Base-by-base conservation (phyloP, 345 rosid genomes). In the Cardamine occulta region DNA sequence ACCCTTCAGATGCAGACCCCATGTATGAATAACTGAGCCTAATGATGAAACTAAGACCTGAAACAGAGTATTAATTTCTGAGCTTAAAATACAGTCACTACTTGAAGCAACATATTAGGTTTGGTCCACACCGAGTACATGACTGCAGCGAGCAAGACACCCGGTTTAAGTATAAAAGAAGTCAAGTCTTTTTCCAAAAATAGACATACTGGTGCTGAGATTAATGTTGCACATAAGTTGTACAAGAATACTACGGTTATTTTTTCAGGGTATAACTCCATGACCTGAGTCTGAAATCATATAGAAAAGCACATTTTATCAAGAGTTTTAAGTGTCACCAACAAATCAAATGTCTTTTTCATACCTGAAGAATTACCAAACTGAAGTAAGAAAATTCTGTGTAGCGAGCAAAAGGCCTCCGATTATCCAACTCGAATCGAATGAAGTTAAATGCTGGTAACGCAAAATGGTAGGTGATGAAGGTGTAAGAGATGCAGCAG, bases 231-330 rank as follows among this genome's bases (percentile, higher is more conserved):
- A 5, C 48, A 76, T 34, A 83, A 70, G 74, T n/a, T 48, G 81
- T 63, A 71, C 15, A 80, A 66, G 68, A 81, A 76, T 0, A 70
- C 74, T 14, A 82, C 68, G 0, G 66, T 63, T 44, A 83, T 12
- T 68, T 73, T 82, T 63, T 72, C 80, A 45, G 85, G 86, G 65
- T 81, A 84, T 29, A 73, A 68, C 75, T 76, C 60, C 86, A 87
- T 78, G 49, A 85, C 37, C 39, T 57, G 80, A 18, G 86, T 53
- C 88, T 87, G 67, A 40, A 57, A 72, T n/a, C 23, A 63, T 26
- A 59, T 34, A 73, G 29, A 73, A 42, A 26, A 15, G 17, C 13
- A 1, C 13, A 47, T 8, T 15, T 70, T 37, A 55, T 66, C 28
- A 24, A 31, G 14, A 63, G 2, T 44, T 52, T 11, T 40, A 47